phyloP scores from a whole-genome alignment of 2,329 filamentous ascomycete genomes.

The Fusarium sp. region DNA sequence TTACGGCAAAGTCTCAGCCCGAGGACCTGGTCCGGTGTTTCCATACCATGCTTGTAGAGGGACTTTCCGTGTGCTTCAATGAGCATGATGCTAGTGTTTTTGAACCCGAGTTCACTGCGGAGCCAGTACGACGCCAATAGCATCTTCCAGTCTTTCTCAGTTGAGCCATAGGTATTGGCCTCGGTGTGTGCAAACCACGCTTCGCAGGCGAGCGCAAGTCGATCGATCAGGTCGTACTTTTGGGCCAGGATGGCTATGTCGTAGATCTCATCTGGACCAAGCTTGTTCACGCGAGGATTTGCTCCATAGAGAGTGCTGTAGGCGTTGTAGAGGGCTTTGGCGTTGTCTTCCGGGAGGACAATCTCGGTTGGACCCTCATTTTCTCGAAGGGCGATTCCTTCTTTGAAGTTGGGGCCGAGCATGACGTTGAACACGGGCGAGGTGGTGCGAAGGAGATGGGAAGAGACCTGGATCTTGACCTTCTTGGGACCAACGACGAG shows the following conservation, averaged over 20 bases:
- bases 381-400: background rate
- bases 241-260: background rate
- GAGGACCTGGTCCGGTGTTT: background rate
- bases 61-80: background rate
- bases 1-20: background rate
- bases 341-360: background rate
- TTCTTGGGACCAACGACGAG: background rate
- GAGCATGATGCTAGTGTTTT: too few relatives aligned
- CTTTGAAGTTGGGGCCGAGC: background rate
- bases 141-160: background rate
- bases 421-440: background rate
- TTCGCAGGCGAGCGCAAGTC: background rate
- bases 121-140: background rate
- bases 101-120: too few relatives aligned
- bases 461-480: background rate
- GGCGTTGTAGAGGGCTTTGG: accelerated
- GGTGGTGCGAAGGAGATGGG: background rate
- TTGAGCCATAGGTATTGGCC: accelerated
- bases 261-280: background rate
- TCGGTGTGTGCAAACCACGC: background rate
- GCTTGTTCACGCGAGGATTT: background rate
- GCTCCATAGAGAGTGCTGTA: background rate
- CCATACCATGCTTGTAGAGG: too few relatives aligned
- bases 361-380: background rate
- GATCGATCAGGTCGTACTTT: background rate